phyloP scores from a whole-genome alignment of 2,329 filamentous ascomycete species.

The Leptographium radiaticola region DNA sequence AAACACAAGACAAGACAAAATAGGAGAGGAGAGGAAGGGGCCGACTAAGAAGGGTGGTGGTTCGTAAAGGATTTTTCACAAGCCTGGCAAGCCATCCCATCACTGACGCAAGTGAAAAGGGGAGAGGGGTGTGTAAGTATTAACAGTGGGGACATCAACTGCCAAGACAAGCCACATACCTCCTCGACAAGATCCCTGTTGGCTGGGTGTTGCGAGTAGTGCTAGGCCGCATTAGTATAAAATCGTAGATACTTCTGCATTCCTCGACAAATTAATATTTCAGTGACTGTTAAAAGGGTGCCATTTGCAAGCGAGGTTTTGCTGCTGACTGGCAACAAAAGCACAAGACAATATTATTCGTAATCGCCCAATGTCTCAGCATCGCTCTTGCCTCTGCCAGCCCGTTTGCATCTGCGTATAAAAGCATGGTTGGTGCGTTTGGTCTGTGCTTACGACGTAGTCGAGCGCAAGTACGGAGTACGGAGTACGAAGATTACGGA shows the following conservation, averaged over 20 bases:
- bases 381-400: too few relatives aligned
- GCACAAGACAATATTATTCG: too few relatives aligned
- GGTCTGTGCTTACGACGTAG: too few relatives aligned
- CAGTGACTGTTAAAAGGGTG: too few relatives aligned
- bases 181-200: background rate
- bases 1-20: background rate
- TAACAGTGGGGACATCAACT: background rate
- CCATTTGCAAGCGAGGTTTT: too few relatives aligned
- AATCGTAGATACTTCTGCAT: background rate
- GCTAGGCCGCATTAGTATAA: background rate
- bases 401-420: too few relatives aligned
- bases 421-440: too few relatives aligned
- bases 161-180: background rate
- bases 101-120: conserved; percentile 1
- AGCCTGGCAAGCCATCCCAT: background rate
- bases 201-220: background rate
- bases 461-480: too few relatives aligned
- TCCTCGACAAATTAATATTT: too few relatives aligned
- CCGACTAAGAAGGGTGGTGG: background rate
- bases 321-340: too few relatives aligned
- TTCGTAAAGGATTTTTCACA: background rate
- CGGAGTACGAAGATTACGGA: too few relatives aligned
- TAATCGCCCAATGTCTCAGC: too few relatives aligned
- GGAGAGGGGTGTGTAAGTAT: background rate
- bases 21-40: background rate